Percentiles rank a stretch among this genome's conserved stretches.
Evolutionary conservation across 306 rosid species (phyloP).

Genomic region (Styphnolobium japonicum): DNA sequence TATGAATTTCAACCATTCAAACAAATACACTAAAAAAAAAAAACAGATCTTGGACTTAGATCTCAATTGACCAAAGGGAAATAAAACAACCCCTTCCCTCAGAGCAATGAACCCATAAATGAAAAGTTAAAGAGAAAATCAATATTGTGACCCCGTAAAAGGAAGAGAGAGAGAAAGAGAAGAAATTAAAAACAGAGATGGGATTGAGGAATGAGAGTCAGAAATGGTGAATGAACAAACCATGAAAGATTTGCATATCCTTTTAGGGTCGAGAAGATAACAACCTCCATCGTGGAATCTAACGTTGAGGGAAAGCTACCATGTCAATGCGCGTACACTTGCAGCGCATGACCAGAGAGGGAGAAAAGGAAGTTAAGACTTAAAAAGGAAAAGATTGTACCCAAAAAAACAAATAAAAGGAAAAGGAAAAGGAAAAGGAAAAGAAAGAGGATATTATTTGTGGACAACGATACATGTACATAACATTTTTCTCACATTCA

Average conservation of each 20-base stretch:
- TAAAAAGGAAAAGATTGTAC: neutral
- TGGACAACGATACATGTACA: too few relatives aligned
- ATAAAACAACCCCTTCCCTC: neutral
- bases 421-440: too few relatives aligned
- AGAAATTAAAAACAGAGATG: too few relatives aligned
- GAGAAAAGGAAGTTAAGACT: neutral
- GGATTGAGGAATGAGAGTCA: neutral
- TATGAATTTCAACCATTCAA: neutral
- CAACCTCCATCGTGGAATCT: conserved; percentile 5
- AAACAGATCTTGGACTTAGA: conserved; percentile 10
- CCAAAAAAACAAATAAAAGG: too few relatives aligned
- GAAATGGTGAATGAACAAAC: conserved; percentile 30
- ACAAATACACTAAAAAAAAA: neutral
- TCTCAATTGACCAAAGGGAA: neutral
- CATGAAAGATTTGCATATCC: conserved; percentile 29
- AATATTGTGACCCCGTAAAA: neutral
- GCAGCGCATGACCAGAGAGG: neutral
- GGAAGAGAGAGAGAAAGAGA: neutral
- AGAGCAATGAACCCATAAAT: neutral
- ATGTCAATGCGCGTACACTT: neutral
- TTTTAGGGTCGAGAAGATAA: conserved; percentile 2
- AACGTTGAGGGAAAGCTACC: neutral
- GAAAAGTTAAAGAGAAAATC: neutral
- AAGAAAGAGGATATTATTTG: too few relatives aligned
- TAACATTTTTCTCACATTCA: too few relatives aligned